Percentiles rank a stretch among this genome's conserved stretches.
These are phyloP conservation scores for Babesia divergens DNA, from an alignment of 169 alveolate genomes.

Conservation along the genomic window DNA sequence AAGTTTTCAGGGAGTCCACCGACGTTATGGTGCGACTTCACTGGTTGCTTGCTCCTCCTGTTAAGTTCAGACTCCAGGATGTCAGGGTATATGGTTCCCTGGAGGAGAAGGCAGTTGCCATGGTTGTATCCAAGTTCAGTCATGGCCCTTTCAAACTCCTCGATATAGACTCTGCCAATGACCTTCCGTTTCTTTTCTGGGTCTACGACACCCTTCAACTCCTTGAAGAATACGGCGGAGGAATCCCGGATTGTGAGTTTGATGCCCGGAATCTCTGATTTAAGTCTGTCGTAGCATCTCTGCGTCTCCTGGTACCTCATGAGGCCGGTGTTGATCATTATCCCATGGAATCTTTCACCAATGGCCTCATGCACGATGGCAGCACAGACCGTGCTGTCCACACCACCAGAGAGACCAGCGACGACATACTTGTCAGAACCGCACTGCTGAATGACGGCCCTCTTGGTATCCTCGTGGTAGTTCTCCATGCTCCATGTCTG, in stretches of 20 bases:
- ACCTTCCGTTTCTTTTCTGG: constrained; percentile 73
- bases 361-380: constrained; percentile 71
- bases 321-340: constrained; percentile 74
- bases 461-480: constrained; percentile 52
- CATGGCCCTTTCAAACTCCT: constrained; percentile 74
- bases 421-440: constrained; percentile 68
- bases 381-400: constrained; percentile 78
- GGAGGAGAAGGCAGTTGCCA: constrained; percentile 65
- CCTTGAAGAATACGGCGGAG: constrained; percentile 60
- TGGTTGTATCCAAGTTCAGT: constrained; percentile 67
- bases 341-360: constrained; percentile 71
- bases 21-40: constrained; percentile 77
- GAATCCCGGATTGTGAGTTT: constrained; percentile 69
- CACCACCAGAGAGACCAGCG: constrained; percentile 80
- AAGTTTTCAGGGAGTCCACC: constrained; percentile 74
- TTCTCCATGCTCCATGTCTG: constrained; percentile 43
- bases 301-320: constrained; percentile 75
- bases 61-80: constrained; percentile 69
- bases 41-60: constrained; percentile 65
- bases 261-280: constrained; percentile 69
- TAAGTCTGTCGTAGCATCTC: constrained; percentile 63
- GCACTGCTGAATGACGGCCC: constrained; percentile 57
- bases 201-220: constrained; percentile 68
- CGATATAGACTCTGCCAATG: constrained; percentile 74
- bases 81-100: constrained; percentile 78